These are phyloP conservation scores for Neurospora cerealis DNA, from an alignment of 495 filamentous ascomycete genomes.

Conservation along the genomic window DNA sequence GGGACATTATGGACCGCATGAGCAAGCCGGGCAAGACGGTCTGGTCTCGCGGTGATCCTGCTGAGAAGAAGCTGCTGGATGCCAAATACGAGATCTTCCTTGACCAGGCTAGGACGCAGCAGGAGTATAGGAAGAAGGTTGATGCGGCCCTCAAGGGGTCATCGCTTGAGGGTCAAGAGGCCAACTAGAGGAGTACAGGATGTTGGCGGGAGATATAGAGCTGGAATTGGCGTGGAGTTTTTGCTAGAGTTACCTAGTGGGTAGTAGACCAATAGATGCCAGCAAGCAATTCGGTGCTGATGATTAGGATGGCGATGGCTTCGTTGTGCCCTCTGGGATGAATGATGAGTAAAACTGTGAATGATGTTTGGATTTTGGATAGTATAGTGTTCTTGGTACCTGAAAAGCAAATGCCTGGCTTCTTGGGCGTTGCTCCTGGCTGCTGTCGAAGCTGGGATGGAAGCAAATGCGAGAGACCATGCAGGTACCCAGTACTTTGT, in stretches of 20 bases:
- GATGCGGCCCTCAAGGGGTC: slow-evolving; percentile 50
- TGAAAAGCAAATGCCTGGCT: background rate
- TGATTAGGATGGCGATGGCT: background rate
- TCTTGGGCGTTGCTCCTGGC: background rate
- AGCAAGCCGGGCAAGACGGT: slow-evolving; percentile 85
- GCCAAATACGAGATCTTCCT: slow-evolving; percentile 83
- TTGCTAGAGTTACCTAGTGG: background rate
- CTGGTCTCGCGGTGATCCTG: slow-evolving; percentile 53
- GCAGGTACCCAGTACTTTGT: background rate
- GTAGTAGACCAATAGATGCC: background rate
- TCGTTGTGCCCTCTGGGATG: background rate
- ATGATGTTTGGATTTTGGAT: background rate
- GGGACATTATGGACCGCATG: slow-evolving; percentile 97
- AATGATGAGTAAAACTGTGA: background rate
- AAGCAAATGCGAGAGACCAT: background rate
- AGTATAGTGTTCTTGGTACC: background rate
- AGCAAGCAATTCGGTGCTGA: background rate
- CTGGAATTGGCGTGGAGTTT: background rate
- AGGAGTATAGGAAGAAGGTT: slow-evolving; percentile 57
- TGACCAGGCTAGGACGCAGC: slow-evolving; percentile 67
- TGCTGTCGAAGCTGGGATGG: background rate
- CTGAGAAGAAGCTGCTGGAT: slow-evolving; percentile 67
- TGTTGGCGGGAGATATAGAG: background rate
- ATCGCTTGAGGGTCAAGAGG: slow-evolving; percentile 4
- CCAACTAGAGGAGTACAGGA: background rate